Conservation (phyloP, 192 early-diverging fungal genomes). For the Chytriomyces confervae region DNA sequence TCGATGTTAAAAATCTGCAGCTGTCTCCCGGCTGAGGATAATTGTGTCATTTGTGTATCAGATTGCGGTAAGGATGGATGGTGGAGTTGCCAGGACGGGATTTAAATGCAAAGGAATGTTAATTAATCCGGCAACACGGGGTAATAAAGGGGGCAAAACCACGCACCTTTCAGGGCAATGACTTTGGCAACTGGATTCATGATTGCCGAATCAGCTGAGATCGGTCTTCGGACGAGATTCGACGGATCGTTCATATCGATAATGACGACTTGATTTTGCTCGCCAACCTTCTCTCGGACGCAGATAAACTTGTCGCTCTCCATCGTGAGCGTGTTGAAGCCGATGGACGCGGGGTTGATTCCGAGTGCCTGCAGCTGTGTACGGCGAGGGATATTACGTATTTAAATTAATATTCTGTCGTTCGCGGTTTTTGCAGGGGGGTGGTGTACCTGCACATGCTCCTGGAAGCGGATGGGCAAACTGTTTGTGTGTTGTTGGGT, state of each 20-base stretch:
- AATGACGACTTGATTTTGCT: slow-evolving; percentile 91
- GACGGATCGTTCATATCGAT: slow-evolving; percentile 88
- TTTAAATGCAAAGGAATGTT: too few species aligned
- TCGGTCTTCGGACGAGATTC: slow-evolving; percentile 85
- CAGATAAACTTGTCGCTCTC: slow-evolving; percentile 99
- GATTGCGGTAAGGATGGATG: neutral
- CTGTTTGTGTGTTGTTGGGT: neutral
- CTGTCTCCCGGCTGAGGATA: slow-evolving; percentile 73
- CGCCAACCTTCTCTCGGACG: slow-evolving; percentile 87
- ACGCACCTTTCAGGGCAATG: slow-evolving; percentile 91
- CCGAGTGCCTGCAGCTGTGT: slow-evolving; percentile 85
- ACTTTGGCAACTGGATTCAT: slow-evolving; percentile 95
- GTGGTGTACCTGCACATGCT: slow-evolving; percentile 85
- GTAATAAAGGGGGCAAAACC: too few species aligned
- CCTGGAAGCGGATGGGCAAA: slow-evolving; percentile 94
- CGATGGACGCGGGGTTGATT: slow-evolving; percentile 90
- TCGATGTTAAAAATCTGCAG: slow-evolving; percentile 98
- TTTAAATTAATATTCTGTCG: neutral
- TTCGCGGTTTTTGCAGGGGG: neutral
- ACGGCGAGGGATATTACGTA: neutral
- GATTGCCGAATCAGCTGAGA: slow-evolving; percentile 97
- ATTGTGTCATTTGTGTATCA: slow-evolving; percentile 4
- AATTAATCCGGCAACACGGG: too few species aligned
- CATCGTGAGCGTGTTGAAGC: slow-evolving; percentile 97
- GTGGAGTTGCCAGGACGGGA: neutral